Conservation (phyloP, 2,329 filamentous ascomycete genomes). For the Phaeophleospora eucalypticola region DNA sequence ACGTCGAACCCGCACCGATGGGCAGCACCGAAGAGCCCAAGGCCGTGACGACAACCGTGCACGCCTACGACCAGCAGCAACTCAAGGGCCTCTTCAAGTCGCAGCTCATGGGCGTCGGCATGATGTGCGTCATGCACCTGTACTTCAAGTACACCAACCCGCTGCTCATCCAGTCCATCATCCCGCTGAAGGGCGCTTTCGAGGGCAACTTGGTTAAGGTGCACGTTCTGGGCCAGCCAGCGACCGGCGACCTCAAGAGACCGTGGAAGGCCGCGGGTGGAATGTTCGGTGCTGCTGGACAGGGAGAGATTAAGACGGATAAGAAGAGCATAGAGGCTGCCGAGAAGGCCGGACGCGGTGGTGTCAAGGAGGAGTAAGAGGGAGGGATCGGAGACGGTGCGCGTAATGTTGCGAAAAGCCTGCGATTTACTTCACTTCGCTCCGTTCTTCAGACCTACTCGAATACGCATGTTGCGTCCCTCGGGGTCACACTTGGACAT, state of each 20-base stretch:
- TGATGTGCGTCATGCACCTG: slow-evolving; percentile 98
- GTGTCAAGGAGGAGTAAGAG: slow-evolving; percentile 50
- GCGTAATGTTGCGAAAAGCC: background rate
- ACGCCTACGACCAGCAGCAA: slow-evolving; percentile 88
- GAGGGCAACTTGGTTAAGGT: slow-evolving; percentile 97
- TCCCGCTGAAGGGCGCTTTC: slow-evolving; percentile 91
- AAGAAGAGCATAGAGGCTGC: slow-evolving; percentile 54
- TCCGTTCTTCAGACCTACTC: no score
- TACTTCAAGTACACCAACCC: slow-evolving; percentile 99
- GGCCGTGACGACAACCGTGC: slow-evolving; percentile 91
- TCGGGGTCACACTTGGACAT: background rate
- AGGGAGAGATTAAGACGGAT: slow-evolving; percentile 77
- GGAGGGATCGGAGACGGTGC: no score
- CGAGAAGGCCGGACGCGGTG: slow-evolving; percentile 48
- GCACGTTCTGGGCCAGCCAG: slow-evolving; percentile 81
- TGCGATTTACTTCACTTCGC: no score
- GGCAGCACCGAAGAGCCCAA: slow-evolving; percentile 92
- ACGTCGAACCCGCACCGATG: slow-evolving; percentile 92
- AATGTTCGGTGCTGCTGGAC: slow-evolving; percentile 71
- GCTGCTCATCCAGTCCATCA: slow-evolving; percentile 96
- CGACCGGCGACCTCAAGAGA: slow-evolving; percentile 84
- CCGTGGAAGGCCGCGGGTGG: slow-evolving; percentile 87
- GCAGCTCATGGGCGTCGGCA: slow-evolving; percentile 91
- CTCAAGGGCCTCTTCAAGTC: slow-evolving; percentile 80
- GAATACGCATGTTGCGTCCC: no score